These are phyloP conservation scores for Poa annua DNA, from an alignment of 176 grass and related monocot species.

Conservation along the genomic window DNA sequence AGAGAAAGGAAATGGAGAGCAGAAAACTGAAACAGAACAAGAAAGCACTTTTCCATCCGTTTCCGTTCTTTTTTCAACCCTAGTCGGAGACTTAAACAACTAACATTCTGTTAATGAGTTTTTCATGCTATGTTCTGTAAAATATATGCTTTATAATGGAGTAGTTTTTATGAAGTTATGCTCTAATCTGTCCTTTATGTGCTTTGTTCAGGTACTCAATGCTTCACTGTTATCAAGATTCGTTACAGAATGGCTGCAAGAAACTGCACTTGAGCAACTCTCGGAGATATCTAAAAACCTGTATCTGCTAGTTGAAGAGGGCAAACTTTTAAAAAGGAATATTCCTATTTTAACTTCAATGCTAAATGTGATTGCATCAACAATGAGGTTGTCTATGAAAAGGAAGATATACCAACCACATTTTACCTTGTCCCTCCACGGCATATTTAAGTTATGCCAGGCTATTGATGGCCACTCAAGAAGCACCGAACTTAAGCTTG, in stretches of 20 bases:
- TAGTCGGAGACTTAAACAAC: background rate
- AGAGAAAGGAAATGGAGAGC: no score
- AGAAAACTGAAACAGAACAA: no score
- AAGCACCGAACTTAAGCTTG: slow-evolving; percentile 51
- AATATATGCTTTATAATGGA: slow-evolving; percentile 4
- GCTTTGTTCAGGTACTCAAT: slow-evolving; percentile 67
- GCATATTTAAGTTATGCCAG: slow-evolving; percentile 67
- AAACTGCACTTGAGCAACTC: slow-evolving; percentile 75
- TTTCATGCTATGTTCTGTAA: background rate
- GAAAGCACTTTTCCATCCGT: no score
- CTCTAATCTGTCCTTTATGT: slow-evolving; percentile 38
- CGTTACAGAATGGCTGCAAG: slow-evolving; percentile 83
- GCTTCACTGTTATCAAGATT: slow-evolving; percentile 60
- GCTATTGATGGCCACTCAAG: slow-evolving; percentile 57
- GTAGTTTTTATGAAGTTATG: background rate
- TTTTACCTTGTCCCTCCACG: slow-evolving; percentile 81
- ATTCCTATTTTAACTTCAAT: slow-evolving; percentile 57
- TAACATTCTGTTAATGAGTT: background rate
- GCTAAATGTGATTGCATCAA: slow-evolving; percentile 74
- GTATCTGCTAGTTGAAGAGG: slow-evolving; percentile 53
- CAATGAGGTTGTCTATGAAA: slow-evolving; percentile 83
- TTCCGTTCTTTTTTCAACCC: no score
- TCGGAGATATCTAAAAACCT: slow-evolving; percentile 69
- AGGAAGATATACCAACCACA: slow-evolving; percentile 92
- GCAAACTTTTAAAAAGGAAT: slow-evolving; percentile 63